Base-by-base conservation (phyloP, 495 filamentous ascomycete genomes). In the Apodospora peruviana region DNA sequence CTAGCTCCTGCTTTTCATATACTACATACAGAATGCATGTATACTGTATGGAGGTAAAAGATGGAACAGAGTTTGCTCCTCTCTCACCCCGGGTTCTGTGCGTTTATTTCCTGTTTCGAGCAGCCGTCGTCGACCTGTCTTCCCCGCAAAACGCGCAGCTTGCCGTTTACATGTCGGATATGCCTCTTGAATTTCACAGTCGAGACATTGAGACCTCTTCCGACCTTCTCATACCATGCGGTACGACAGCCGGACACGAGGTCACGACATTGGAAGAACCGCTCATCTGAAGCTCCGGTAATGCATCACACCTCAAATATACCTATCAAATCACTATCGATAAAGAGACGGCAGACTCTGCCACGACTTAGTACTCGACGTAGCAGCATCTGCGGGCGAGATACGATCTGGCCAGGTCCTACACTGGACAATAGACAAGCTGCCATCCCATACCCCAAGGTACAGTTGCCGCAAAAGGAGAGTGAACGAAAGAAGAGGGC, bases 221-320 rank as follows among this genome's bases (percentile, higher is more conserved):
- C 14, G 37, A 40, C 37, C n/a, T 16, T 9, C 37, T 2, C 10
- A 18, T 8, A 40, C 44, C 20, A 41, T 48, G 43, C 55, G 36
- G 42, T 40, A 40, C 43, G 25, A 47, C 50, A 44, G 47, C 22
- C 43, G 23, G 29, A 53, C 21, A 47, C 42, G 47, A 47, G 43
- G 47, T 35, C 20, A 40, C 41, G 27, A 35, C 21, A 63, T 57
- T 51, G 51, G 57, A 47, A 43, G 57, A 58, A 57, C 60, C 57
- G 39, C 18, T 43, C 27, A 42, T 38, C 22, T 32, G 32, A 25
- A 17, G 19, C 40, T 51, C 35, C 50, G 60, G 54, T 50, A 45
- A 35, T 32, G 53, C 45, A 55, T 32, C 53, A 50, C 51, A 52
- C 42, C 29, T 29, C 48, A 35, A 32, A n/a, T 10, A 16, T 5